Percentiles rank a stretch among this genome's conserved stretches.
Evolutionary conservation across 2,329 filamentous ascomycete species (phyloP).

Genomic region (Alternaria sp.): DNA sequence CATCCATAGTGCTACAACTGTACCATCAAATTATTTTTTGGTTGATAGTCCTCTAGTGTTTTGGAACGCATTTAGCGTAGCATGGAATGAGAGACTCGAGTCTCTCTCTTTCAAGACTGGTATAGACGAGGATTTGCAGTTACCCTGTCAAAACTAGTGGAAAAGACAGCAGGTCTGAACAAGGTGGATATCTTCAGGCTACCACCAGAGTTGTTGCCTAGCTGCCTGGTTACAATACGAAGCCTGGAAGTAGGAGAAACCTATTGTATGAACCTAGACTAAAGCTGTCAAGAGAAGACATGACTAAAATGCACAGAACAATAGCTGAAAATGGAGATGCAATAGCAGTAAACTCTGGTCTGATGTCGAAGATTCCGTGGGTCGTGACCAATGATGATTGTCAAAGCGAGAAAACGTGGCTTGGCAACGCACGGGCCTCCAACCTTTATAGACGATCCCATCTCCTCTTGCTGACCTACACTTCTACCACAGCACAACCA

Average conservation of each 20-base stretch:
- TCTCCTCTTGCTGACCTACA: conserved; percentile 7
- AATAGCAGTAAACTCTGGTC: not conserved
- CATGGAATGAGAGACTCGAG: not conserved
- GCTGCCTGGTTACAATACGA: conserved; percentile 21
- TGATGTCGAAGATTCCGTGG: conserved; percentile 7
- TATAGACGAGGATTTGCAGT: not conserved
- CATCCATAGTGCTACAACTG: not conserved
- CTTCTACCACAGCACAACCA: conserved; percentile 9
- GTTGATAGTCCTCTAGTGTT: not conserved
- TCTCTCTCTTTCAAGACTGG: not conserved
- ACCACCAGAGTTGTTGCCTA: not conserved
- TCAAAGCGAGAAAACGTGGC: conserved; percentile 11
- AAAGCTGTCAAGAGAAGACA: not conserved
- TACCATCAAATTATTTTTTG: not conserved
- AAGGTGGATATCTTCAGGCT: not conserved
- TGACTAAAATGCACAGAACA: not conserved
- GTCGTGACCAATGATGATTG: conserved; percentile 13
- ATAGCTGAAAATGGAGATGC: not conserved
- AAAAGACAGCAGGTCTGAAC: not conserved
- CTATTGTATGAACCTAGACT: not conserved
- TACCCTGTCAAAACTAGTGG: not conserved
- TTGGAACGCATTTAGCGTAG: not conserved
- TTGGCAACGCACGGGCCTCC: conserved; percentile 25
- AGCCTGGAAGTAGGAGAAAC: not conserved
- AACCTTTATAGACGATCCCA: conserved; percentile 11